Conservation (phyloP, 768 basidiomycete genomes). For the Leucocoprinus leucothites region DNA sequence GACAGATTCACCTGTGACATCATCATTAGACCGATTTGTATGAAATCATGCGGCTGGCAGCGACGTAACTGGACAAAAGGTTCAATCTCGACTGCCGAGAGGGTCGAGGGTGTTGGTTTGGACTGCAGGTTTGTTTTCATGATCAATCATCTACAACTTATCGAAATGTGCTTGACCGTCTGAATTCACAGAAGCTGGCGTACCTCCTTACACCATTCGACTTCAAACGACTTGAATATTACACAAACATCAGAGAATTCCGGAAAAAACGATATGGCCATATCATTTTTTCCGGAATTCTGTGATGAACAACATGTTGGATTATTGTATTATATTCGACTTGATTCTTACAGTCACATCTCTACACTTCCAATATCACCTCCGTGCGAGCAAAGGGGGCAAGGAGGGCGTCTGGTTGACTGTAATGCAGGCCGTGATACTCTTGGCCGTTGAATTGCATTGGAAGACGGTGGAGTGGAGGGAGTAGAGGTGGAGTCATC, state of each 20-base stretch:
- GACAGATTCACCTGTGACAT: no score
- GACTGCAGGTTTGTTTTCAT: no score
- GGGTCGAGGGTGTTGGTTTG: no score
- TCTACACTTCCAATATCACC: slow-evolving; percentile 80
- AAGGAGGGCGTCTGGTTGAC: slow-evolving; percentile 62
- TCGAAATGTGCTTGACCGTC: no score
- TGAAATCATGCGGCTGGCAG: no score
- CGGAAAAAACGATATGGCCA: no score
- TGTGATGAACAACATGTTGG: slow-evolving; percentile 92
- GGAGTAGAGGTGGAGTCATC: slow-evolving; percentile 67
- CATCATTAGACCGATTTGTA: no score
- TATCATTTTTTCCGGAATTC: no score
- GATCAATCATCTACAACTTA: no score
- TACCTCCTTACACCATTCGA: slow-evolving; percentile 86
- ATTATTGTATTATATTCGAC: slow-evolving; percentile 95
- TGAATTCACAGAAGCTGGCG: slow-evolving; percentile 45
- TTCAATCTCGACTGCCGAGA: no score
- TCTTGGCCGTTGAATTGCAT: slow-evolving; percentile 87
- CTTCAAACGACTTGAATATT: slow-evolving; percentile 92
- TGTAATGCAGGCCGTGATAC: slow-evolving; percentile 87
- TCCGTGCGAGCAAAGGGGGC: slow-evolving; percentile 19
- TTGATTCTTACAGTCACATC: slow-evolving; percentile 76
- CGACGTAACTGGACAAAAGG: no score
- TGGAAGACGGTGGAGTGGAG: slow-evolving; percentile 72
- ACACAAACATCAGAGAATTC: no score